A percentile compares a stretch with the other conserved stretches of the same genome.
These are phyloP conservation scores for Jasminum sambac DNA, from an alignment of 257 asterid genomes.

Conservation along the genomic window DNA sequence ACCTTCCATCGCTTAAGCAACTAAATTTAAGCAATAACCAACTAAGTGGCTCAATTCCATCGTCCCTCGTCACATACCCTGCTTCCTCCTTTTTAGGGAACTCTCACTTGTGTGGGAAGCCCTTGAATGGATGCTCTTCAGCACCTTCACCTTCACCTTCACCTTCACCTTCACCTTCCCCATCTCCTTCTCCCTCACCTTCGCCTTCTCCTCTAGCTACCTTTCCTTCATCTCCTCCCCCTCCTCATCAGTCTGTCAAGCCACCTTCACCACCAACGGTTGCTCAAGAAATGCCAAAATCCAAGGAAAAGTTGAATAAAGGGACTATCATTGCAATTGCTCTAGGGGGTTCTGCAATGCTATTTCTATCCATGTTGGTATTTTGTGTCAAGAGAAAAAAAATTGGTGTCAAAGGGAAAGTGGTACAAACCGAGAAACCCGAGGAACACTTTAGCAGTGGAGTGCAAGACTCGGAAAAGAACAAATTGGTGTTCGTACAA, in stretches of 20 bases:
- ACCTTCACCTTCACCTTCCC: constrained; percentile 26
- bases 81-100: constrained; percentile 68
- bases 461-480: constrained; percentile 59
- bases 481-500: constrained; percentile 57
- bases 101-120: constrained; percentile 63
- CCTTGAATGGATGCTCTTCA: constrained; percentile 49
- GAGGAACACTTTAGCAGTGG: constrained; percentile 65
- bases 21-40: constrained; percentile 60
- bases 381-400: constrained; percentile 39
- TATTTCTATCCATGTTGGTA: constrained; percentile 29
- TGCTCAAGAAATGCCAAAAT: constrained; percentile 29
- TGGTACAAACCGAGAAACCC: constrained; percentile 28
- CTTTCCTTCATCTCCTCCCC: constrained; percentile 18
- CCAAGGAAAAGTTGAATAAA: constrained; percentile 44
- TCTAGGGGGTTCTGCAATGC: constrained; percentile 40
- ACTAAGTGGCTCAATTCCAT: constrained; percentile 63
- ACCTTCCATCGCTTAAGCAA: constrained; percentile 48
- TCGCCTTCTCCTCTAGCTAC: constrained; percentile 24
- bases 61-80: constrained; percentile 52
- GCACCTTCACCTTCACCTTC: constrained; percentile 52
- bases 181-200: constrained; percentile 31
- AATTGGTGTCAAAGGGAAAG: constrained; percentile 28
- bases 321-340: constrained; percentile 50
- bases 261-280: constrained; percentile 40
- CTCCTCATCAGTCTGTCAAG: constrained; percentile 2